Base-by-base conservation (phyloP, 164 flowering plant genomes). In the Sedum album region DNA sequence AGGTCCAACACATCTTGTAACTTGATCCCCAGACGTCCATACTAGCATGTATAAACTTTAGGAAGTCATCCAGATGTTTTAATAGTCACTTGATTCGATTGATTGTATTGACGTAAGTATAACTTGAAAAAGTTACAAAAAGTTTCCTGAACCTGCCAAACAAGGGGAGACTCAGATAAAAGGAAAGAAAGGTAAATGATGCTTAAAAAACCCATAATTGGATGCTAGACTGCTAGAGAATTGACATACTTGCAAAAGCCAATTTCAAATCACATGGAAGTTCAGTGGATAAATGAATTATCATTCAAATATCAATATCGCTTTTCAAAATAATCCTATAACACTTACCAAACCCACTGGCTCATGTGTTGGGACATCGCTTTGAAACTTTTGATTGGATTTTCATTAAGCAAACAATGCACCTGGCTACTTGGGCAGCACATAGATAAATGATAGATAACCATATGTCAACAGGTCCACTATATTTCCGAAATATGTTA, bases 291-390 rank as follows among this genome's bases (percentile, higher is more conserved):
- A 35, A 62, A 62, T 18, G 33, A 30, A 42, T 21, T 13, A 60
- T 15, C 36, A 28, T 26, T 60, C 5, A 17, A 4, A 15, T 6
- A 4, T 41, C 10, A 51, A 35, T 42, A 70, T 39, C 26, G 18
- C 36, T 49, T 13, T 53, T 31, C 18, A 8, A 30, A 31, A 46
- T 20, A 13, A n/a, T 5, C 61, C 28, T 48, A 70, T 31, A 21
- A 25, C 1, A 72, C 82, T 51, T 76, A 91, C 98, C 98, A 91
- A 69, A 93, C 84, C 98, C 97, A 93, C 72, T 93, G 97, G 84
- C 97, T 91, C 63, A 20, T 68, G 75, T 93, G 97, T 66, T 84
- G 87, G 61, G 96, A 87, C 98, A 93, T 93, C 26, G 96, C 98
- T 42, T 51, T 75, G 73, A 82, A 88, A 76, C 90, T 88, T 76